Base-by-base conservation (phyloP, 371 early-diverging fungal genomes). In the Coelomomyces lativittatus region DNA sequence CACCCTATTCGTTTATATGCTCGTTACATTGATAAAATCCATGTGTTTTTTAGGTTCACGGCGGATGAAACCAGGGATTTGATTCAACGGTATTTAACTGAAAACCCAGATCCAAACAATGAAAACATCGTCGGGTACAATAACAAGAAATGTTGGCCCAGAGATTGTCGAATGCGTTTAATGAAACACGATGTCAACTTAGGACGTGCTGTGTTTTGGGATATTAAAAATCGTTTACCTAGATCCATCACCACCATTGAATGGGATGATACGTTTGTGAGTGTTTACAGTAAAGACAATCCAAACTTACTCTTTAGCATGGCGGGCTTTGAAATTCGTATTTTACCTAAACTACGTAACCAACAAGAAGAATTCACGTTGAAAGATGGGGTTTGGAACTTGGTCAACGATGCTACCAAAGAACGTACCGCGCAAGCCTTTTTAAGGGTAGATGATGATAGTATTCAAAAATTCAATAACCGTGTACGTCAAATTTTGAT, bases 51-150 rank as follows among this genome's bases (percentile, higher is more conserved):
- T 68, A 77, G 91, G 12, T 91, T 97, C 59, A 78, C 83, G 19
- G 85, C 83, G 7, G 91, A 88, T 21, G 95, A 93, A 52, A 81
- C 88, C 3, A 75, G 92, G 47, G 95, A 93, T 55, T 61, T 97
- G 51, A 85, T 93, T 46, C 93, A 97, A 58, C 81, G 95, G 33
- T 95, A 88, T 56, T 57, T 95, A 55, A 91, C 92, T 0, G 93
- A 95, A 58, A 86, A 92, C 63, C 97, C 97, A 1, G 96, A 97
- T 66, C 97, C 97, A 15, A 96, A 95, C 65, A 91, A 91, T 64
- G 95, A 92, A 56, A 95, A 96, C 62, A 82, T 96, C 54, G 93
- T 93, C 11, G 96, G 96, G 0, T 97, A 97, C 63, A 87, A 89
- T 64, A 93, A 87, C 69, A 83, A 83, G 57, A 80, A 79, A 52